A percentile compares a stretch with the other conserved stretches of the same genome.
phyloP scores from a whole-genome alignment of 768 basidiomycete species.

The Suillus tomentosus region DNA sequence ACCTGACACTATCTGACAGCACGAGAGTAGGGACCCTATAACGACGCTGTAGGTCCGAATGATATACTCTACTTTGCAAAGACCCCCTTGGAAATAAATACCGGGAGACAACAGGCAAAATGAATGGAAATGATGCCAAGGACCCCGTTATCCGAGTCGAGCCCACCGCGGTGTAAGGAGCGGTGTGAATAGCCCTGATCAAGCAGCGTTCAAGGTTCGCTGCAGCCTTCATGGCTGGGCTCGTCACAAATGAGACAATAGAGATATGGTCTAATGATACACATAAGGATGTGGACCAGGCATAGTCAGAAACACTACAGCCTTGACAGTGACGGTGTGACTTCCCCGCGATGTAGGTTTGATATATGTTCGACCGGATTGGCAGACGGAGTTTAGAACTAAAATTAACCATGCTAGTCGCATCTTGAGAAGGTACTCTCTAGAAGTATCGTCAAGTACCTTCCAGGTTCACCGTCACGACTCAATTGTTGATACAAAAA shows the following conservation, averaged over 20 bases:
- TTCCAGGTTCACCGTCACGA: too few relatives aligned
- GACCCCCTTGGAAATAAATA: neutral
- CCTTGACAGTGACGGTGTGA: too few relatives aligned
- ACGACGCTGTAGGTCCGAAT: neutral
- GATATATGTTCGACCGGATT: too few relatives aligned
- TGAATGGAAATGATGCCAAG: slow-evolving; percentile 5
- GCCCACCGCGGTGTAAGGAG: neutral
- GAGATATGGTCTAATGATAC: neutral
- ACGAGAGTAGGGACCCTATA: neutral
- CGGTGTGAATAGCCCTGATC: slow-evolving; percentile 3
- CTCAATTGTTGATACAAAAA: too few relatives aligned
- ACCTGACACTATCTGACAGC: slow-evolving; percentile 1
- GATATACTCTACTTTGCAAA: neutral
- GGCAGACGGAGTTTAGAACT: too few relatives aligned
- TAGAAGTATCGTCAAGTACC: too few relatives aligned
- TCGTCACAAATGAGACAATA: slow-evolving; percentile 1
- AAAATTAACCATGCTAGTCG: too few relatives aligned
- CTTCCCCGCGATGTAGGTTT: neutral
- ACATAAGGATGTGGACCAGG: neutral
- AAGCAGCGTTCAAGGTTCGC: neutral
- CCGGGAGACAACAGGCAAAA: neutral
- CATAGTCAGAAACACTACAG: neutral
- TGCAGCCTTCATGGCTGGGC: neutral
- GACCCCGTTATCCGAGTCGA: slow-evolving; percentile 5
- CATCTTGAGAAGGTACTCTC: too few relatives aligned